A percentile compares a stretch with the other conserved stretches of the same genome.
Evolutionary conservation across 257 asterid genomes (phyloP).

Genomic region (Phtheirospermum japonicum): DNA sequence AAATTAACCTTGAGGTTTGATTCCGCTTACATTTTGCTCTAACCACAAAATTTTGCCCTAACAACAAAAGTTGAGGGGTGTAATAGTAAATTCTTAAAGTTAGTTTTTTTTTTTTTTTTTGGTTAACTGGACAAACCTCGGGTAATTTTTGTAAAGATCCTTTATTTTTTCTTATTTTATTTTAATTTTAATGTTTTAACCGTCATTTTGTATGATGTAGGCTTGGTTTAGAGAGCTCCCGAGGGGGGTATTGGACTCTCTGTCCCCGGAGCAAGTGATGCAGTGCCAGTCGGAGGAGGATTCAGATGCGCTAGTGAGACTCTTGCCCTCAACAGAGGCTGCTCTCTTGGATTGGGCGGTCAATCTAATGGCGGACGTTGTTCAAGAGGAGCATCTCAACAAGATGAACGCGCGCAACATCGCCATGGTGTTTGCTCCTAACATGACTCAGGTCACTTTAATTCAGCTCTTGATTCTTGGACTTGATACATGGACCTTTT

Average conservation of each 20-base stretch:
- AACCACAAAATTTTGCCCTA: too few species aligned
- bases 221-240: slow-evolving; percentile 99
- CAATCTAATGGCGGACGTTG: slow-evolving; percentile 94
- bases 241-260: slow-evolving; percentile 83
- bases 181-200: neutral
- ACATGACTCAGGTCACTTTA: slow-evolving; percentile 84
- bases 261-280: slow-evolving; percentile 86
- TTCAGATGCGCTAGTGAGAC: slow-evolving; percentile 65
- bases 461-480: too few species aligned
- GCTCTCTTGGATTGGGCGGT: slow-evolving; percentile 88
- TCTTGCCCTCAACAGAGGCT: slow-evolving; percentile 83
- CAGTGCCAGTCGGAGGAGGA: slow-evolving; percentile 90
- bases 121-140: too few species aligned
- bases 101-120: too few species aligned
- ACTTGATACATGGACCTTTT: too few species aligned
- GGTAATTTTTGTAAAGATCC: neutral
- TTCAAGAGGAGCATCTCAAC: slow-evolving; percentile 73
- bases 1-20: too few species aligned
- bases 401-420: slow-evolving; percentile 94
- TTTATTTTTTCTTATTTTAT: too few species aligned
- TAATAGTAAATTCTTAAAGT: too few species aligned
- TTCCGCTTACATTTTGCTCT: too few species aligned
- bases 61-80: too few species aligned
- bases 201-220: slow-evolving; percentile 30
- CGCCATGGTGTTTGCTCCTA: slow-evolving; percentile 99